Base-by-base conservation (phyloP, 2,329 filamentous ascomycete species). In the Penicillium capsulatum region DNA sequence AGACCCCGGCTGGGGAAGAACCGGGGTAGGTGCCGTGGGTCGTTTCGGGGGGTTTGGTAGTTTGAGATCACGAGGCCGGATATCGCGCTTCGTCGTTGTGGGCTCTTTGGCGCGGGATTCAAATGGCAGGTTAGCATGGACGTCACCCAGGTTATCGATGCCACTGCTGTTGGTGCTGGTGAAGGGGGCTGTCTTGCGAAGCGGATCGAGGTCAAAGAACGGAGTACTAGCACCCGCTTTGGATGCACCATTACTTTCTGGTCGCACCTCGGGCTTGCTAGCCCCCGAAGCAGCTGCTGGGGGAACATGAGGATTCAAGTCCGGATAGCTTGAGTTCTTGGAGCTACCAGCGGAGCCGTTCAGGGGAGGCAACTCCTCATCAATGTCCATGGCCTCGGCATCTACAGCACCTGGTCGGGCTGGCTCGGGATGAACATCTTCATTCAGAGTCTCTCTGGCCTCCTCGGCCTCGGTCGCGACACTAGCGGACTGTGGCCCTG, bases 81-180 rank as follows among this genome's bases (percentile, higher is more conserved):
- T 54, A 59, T 67, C 36, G 50, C 60, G 45, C 54, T 64, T 40
- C 48, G 69, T 67, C 5, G 63, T 67, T 5, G 68, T 69, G 17
- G 71, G 61, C 3, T 61, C 52, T 17, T 66, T 64, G 4, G 79
- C 56, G 28, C 73, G 68, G 2, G 79, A 82, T 42, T 74, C 60
- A 54, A 82, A 83, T 3, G 80, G 80, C 2, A 83, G 66, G 1
- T 67, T 73, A 7, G 69, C 66, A 28, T 65, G 67, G 27, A 83
- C 63, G 39, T 78, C 74, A 17, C 70, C 67, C 15, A 83, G 55
- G 37, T 74, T 72, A 16, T 71, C 64, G 13, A 81, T 68, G 7
- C 77, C 76, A 13, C 57, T 58, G 33, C 61, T 68, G 31, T 70
- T 67, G 5, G 69, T 59, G 29, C 62, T 58, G 1, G 67, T 60